Percentiles rank a stretch among this genome's conserved stretches.
Conservation (phyloP, 495 filamentous ascomycete species). For the Penicillium desertorum region DNA sequence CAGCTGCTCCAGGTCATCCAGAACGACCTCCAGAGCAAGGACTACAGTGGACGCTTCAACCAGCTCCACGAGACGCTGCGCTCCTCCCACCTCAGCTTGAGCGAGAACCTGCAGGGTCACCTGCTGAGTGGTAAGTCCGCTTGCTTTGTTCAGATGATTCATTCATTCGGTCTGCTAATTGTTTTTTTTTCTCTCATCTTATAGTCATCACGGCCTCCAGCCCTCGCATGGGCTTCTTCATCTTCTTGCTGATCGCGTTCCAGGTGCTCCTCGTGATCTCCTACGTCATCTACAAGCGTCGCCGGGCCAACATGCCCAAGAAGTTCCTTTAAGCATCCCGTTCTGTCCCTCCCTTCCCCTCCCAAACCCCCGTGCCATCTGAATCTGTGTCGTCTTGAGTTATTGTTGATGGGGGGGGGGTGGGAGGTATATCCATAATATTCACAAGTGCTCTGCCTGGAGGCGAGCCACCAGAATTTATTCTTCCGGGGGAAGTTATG, state of each 20-base stretch:
- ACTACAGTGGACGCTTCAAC: slow-evolving; percentile 68
- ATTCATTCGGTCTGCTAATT: background rate
- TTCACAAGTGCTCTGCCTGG: background rate
- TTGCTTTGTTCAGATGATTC: background rate
- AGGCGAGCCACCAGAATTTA: slow-evolving; percentile 9
- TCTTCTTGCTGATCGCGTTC: slow-evolving; percentile 72
- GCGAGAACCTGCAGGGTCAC: slow-evolving; percentile 49
- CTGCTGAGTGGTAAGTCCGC: slow-evolving; percentile 35
- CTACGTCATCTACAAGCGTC: slow-evolving; percentile 81
- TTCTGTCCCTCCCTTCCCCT: background rate
- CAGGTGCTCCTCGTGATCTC: slow-evolving; percentile 67
- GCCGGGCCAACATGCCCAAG: slow-evolving; percentile 74
- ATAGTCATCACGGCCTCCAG: slow-evolving; percentile 58
- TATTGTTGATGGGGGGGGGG: background rate
- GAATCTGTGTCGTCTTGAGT: background rate
- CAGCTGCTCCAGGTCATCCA: slow-evolving; percentile 52
- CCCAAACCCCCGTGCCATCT: background rate
- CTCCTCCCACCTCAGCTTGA: slow-evolving; percentile 67
- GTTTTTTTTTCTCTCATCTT: slow-evolving; percentile 13
- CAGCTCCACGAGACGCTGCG: slow-evolving; percentile 70
- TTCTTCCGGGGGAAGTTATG: slow-evolving; percentile 16
- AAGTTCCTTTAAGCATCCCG: slow-evolving; percentile 75
- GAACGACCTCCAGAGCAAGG: slow-evolving; percentile 67
- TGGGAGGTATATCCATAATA: background rate
- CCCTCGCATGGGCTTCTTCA: slow-evolving; percentile 70